A percentile compares a stretch with the other conserved stretches of the same genome.
These are phyloP conservation scores for Cucumis hystrix DNA, from an alignment of 306 rosid species.

Conservation along the genomic window DNA sequence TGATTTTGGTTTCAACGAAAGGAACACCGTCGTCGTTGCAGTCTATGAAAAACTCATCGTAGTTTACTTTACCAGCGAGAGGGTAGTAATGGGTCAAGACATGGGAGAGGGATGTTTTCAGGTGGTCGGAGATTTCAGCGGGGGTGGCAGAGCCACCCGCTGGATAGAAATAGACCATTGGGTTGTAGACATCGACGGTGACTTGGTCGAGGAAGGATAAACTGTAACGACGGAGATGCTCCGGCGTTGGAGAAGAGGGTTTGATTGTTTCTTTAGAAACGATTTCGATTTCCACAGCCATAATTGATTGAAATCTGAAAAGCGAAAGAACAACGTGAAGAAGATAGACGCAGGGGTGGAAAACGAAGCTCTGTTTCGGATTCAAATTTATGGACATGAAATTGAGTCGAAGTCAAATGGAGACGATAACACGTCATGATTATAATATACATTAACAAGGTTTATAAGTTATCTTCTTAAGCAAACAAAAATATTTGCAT, in stretches of 20 bases:
- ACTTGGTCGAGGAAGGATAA: slow-evolving; percentile 19
- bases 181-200: slow-evolving; percentile 9
- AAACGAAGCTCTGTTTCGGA: neutral
- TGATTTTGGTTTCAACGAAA: slow-evolving; percentile 20
- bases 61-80: slow-evolving; percentile 12
- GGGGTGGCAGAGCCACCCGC: neutral
- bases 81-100: slow-evolving; percentile 22
- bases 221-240: slow-evolving; percentile 9
- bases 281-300: slow-evolving; percentile 6
- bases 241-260: slow-evolving; percentile 23
- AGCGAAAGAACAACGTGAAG: neutral
- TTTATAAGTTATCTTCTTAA: too few species aligned
- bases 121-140: neutral
- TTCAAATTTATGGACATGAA: neutral
- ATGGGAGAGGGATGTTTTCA: slow-evolving; percentile 11
- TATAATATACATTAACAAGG: neutral
- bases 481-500: too few species aligned
- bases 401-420: neutral
- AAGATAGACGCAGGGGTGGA: neutral
- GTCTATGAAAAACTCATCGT: slow-evolving; percentile 1
- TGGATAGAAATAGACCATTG: slow-evolving; percentile 8
- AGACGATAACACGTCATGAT: neutral
- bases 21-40: slow-evolving; percentile 20
- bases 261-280: slow-evolving; percentile 9
- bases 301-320: neutral